These are phyloP conservation scores for Corymbia citriodora DNA, from an alignment of 441 rosid genomes.

Conservation along the genomic window DNA sequence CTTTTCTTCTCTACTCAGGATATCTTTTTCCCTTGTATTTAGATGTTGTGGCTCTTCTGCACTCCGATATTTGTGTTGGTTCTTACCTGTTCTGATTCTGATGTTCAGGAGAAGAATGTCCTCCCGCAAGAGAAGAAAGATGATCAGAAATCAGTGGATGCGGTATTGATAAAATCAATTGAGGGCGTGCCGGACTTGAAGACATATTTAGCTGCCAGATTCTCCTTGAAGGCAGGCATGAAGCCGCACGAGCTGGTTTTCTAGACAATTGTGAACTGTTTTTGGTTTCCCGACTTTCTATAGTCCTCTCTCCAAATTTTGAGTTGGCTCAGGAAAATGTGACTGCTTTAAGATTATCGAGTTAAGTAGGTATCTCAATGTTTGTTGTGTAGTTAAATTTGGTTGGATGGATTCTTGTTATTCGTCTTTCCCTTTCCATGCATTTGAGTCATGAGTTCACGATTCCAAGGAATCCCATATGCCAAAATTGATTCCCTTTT, in stretches of 20 bases:
- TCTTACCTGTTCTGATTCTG: not conserved
- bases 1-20: not conserved
- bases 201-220: conserved; percentile 14
- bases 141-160: conserved; percentile 14
- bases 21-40: not conserved
- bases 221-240: conserved; percentile 20
- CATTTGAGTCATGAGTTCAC: not conserved
- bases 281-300: not conserved
- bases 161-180: conserved; percentile 10
- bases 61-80: not conserved
- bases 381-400: not conserved
- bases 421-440: not conserved
- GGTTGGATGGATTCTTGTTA: not conserved
- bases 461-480: not conserved
- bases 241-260: conserved; percentile 19
- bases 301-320: not conserved
- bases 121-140: conserved; percentile 20
- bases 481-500: not conserved
- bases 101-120: not conserved
- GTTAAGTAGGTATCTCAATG: not conserved
- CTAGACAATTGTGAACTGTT: not conserved
- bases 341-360: not conserved
- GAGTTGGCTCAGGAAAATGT: not conserved
- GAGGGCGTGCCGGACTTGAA: conserved; percentile 13
- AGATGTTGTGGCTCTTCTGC: not conserved